Base-by-base conservation (phyloP, 108 stramenopile species). In the Schizochytrium sp. region DNA sequence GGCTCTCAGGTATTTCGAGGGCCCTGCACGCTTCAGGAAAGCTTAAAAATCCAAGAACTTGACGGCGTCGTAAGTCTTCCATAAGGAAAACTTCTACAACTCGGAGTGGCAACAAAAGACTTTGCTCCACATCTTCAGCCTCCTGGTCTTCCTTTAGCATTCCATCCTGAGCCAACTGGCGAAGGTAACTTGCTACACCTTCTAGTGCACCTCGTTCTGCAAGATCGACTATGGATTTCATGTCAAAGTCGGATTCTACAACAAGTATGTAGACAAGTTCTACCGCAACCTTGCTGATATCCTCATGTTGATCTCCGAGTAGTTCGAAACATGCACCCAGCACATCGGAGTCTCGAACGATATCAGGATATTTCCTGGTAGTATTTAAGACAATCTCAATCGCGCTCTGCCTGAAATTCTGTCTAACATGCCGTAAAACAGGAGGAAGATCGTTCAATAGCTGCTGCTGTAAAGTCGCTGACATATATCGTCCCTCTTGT, bases 281-380 rank as follows among this genome's bases (percentile, higher is more conserved):
- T 8, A 69, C 15, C 10, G 64, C 64, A 8, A 69, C 64, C 64
- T 69, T 38, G 15, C 44, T 44, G 28, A 69, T 15, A 44, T 44
- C 64, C 42, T 69, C 44, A 15, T 44, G 40, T 8, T 69, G 42
- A 38, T 69, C 64, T 44, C 44, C 64, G 0, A 69, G 64, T 1
- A 69, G 64, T 44, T 69, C 64, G 15, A 69, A 69, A 44, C 64
- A 69, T 28, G 64, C 64, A 0, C 64, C 64, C 10, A 69, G 64
- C 28, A 69, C 64, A 0, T 69, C 64, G 10, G 64, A 69, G 19
- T 38, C 12, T 0, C 64, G 64, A 15, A 69, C 64, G 0, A 69
- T 38, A 38, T 38, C 64, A 7, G 64, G 12, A 1, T 69, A 38
- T 38, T 69, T 38, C 64, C 44, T 15, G 12, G 64, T 44, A 69